These are phyloP conservation scores for Achlya hypogyna DNA, from an alignment of 352 stramenopile genomes.

Conservation along the genomic window DNA sequence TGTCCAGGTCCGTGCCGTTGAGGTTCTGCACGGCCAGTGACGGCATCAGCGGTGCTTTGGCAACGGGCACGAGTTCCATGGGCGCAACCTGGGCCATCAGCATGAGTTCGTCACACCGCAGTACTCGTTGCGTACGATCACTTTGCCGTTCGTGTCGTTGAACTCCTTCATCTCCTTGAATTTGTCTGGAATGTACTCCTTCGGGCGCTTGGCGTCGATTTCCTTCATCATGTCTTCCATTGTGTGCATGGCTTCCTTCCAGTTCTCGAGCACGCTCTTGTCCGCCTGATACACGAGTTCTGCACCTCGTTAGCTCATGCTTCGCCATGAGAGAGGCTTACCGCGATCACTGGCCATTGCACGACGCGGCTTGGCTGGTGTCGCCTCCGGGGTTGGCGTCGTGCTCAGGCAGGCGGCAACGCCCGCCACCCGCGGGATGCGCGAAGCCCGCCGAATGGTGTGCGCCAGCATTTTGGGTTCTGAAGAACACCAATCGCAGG, in stretches of 20 bases:
- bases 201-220: conserved; percentile 72
- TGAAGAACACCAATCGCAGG: not conserved
- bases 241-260: conserved; percentile 61
- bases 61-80: conserved; percentile 43
- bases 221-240: conserved; percentile 78
- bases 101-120: not conserved
- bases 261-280: conserved; percentile 33
- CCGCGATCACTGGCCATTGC: conserved; percentile 1
- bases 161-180: conserved; percentile 84
- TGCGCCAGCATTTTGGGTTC: conserved; percentile 6
- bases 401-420: not conserved
- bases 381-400: not conserved
- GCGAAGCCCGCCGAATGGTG: conserved; percentile 7
- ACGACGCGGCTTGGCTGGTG: not conserved
- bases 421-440: not conserved
- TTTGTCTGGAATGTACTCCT: conserved; percentile 82
- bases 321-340: not conserved
- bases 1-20: conserved; percentile 32
- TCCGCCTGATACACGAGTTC: conserved; percentile 11
- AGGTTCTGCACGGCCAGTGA: conserved; percentile 49
- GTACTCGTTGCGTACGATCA: not conserved
- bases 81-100: conserved; percentile 28
- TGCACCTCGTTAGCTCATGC: not conserved
- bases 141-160: conserved; percentile 80
- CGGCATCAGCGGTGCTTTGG: conserved; percentile 44